Evolutionary conservation across 208 protist species (phyloP).

Genomic region (Leishmania tarentolae): DNA sequence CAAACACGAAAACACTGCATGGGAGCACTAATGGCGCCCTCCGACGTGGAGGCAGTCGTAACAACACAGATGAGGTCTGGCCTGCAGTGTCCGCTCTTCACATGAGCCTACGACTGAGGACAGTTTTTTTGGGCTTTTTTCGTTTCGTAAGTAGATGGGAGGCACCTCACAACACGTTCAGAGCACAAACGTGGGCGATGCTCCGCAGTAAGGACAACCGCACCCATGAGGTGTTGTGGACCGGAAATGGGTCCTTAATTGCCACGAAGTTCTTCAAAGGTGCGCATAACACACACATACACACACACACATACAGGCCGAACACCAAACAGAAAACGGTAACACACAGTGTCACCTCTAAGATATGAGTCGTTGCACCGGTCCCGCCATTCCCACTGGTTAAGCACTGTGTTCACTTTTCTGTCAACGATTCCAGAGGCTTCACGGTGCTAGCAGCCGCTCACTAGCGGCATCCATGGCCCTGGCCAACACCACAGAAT

Average conservation of each 20-base stretch:
- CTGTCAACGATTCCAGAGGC: neutral
- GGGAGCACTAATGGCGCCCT: neutral
- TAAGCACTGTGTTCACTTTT: neutral
- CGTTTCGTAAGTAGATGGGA: neutral
- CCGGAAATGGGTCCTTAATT: neutral
- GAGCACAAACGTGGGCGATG: neutral
- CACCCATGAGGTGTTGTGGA: neutral
- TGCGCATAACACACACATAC: neutral
- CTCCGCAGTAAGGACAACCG: neutral
- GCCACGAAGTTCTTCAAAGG: neutral
- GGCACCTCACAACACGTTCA: neutral
- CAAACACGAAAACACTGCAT: neutral
- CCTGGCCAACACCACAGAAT: constrained; percentile 23
- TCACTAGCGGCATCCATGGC: constrained; percentile 12
- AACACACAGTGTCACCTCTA: neutral
- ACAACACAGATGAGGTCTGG: neutral
- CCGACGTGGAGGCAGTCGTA: neutral
- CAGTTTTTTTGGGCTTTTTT: neutral
- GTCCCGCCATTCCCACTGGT: neutral
- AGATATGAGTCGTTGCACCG: neutral
- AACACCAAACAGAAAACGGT: neutral
- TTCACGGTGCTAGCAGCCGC: constrained; percentile 14
- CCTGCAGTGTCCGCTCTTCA: neutral
- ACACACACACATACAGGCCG: neutral
- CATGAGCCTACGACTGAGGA: neutral